A percentile compares a stretch with the other conserved stretches of the same genome.
phyloP scores from a whole-genome alignment of 345 rosid species.

The Rubroshorea leprosula region DNA sequence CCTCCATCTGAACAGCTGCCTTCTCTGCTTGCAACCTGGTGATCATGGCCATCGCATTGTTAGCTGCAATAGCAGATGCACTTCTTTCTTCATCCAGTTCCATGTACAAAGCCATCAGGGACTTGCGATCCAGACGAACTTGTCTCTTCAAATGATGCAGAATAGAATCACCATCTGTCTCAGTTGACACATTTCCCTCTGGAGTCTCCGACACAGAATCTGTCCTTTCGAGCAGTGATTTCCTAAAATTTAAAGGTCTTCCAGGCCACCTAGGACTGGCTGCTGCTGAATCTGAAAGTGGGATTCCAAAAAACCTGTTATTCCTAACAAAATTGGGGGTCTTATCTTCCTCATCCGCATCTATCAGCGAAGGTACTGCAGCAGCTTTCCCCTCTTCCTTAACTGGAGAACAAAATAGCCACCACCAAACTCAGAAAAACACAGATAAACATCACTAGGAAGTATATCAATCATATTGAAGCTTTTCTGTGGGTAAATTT shows the following conservation, averaged over 20 bases:
- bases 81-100: slow-evolving; percentile 88
- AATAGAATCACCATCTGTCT: slow-evolving; percentile 42
- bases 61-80: slow-evolving; percentile 89
- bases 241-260: slow-evolving; percentile 21
- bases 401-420: slow-evolving; percentile 20
- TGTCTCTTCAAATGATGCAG: slow-evolving; percentile 66
- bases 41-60: slow-evolving; percentile 94
- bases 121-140: slow-evolving; percentile 72
- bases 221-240: slow-evolving; percentile 46
- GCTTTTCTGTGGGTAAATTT: too few species aligned
- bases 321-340: slow-evolving; percentile 39
- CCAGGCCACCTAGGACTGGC: slow-evolving; percentile 56
- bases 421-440: slow-evolving; percentile 3
- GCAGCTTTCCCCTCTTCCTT: slow-evolving; percentile 37
- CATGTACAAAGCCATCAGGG: slow-evolving; percentile 75
- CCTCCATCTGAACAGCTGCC: slow-evolving; percentile 95
- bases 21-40: slow-evolving; percentile 84
- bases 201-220: slow-evolving; percentile 36
- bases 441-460: not conserved
- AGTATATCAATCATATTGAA: too few species aligned
- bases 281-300: slow-evolving; percentile 61
- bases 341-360: slow-evolving; percentile 43
- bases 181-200: slow-evolving; percentile 31
- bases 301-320: slow-evolving; percentile 66
- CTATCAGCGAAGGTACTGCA: slow-evolving; percentile 32